These are phyloP conservation scores for Barnettozyma vustinii DNA, from an alignment of 805 yeast species.

Conservation along the genomic window DNA sequence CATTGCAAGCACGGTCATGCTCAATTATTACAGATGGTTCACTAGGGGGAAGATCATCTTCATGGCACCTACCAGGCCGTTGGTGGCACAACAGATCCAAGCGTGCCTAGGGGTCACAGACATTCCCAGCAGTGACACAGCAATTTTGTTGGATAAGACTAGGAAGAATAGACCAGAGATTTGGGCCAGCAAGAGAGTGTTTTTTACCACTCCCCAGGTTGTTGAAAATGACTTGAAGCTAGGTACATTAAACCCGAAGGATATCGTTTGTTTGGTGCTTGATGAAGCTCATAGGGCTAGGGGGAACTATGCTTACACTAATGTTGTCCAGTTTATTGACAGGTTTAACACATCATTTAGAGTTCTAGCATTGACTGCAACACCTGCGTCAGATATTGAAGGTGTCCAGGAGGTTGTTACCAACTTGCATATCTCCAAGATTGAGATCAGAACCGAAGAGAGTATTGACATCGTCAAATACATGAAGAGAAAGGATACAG, in stretches of 20 bases:
- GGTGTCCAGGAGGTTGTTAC: conserved; percentile 82
- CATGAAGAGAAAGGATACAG: conserved; percentile 63
- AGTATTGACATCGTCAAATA: conserved; percentile 76
- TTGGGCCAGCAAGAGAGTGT: conserved; percentile 76
- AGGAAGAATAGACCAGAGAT: conserved; percentile 61
- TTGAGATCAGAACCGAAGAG: conserved; percentile 83
- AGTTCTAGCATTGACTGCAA: conserved; percentile 86
- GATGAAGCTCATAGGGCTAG: conserved; percentile 96
- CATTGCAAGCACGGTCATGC: conserved; percentile 90
- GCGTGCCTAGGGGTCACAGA: conserved; percentile 90
- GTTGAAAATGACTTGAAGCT: conserved; percentile 81
- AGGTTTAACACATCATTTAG: conserved; percentile 65
- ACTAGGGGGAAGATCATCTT: conserved; percentile 73
- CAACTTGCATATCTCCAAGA: conserved; percentile 64
- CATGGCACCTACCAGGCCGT: conserved; percentile 95
- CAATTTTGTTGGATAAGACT: conserved; percentile 61
- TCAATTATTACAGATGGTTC: conserved; percentile 87
- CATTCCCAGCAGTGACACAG: conserved; percentile 68
- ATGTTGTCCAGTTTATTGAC: conserved; percentile 64
- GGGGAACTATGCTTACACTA: conserved; percentile 84
- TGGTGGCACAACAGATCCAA: conserved; percentile 92
- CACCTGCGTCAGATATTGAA: conserved; percentile 86
- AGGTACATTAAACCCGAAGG: conserved; percentile 73
- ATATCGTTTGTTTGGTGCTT: conserved; percentile 68
- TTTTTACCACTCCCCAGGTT: conserved; percentile 94